Percentiles rank a stretch among this genome's conserved stretches.
Conservation (phyloP, 805 yeast species). For the Kluyveromyces aestuarii region DNA sequence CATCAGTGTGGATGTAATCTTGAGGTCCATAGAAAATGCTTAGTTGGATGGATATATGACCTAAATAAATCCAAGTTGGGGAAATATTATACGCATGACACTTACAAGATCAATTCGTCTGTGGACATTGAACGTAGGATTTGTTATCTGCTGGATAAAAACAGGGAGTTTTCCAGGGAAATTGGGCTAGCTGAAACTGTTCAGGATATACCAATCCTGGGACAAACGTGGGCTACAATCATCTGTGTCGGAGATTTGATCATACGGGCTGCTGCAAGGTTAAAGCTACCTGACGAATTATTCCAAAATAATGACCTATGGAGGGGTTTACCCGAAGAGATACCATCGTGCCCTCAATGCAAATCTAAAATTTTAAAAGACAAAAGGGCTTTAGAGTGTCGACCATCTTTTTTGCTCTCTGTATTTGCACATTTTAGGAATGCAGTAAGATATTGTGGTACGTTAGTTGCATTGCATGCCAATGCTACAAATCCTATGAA, state of each 20-base stretch:
- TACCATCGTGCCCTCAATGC: constrained; percentile 17
- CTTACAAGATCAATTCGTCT: constrained; percentile 2
- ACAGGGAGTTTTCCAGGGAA: constrained; percentile 13
- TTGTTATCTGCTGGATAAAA: constrained; percentile 12
- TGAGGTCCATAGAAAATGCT: constrained; percentile 23
- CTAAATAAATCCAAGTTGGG: constrained; percentile 9
- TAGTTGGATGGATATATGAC: constrained; percentile 16
- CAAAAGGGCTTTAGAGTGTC: constrained; percentile 2
- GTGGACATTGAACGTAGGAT: constrained; percentile 9
- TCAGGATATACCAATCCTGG: constrained; percentile 7
- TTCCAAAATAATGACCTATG: constrained; percentile 1
- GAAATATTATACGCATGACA: constrained; percentile 3
- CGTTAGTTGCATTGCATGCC: constrained; percentile 3
- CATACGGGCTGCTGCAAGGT: not conserved
- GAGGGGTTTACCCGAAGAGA: constrained; percentile 7
- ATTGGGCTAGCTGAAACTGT: constrained; percentile 9
- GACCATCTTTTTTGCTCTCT: constrained; percentile 1
- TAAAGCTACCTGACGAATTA: not conserved
- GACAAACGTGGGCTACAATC: constrained; percentile 6
- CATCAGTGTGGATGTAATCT: constrained; percentile 26
- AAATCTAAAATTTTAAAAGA: constrained; percentile 8
- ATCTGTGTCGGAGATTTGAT: constrained; percentile 4
- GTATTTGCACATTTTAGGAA: constrained; percentile 1
- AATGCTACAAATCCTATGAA: constrained; percentile 13
- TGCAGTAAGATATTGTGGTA: constrained; percentile 6